A percentile compares a stretch with the other conserved stretches of the same genome.
These are phyloP conservation scores for Tylopilus vinaceipallidus DNA, from an alignment of 768 basidiomycete genomes.

Conservation along the genomic window DNA sequence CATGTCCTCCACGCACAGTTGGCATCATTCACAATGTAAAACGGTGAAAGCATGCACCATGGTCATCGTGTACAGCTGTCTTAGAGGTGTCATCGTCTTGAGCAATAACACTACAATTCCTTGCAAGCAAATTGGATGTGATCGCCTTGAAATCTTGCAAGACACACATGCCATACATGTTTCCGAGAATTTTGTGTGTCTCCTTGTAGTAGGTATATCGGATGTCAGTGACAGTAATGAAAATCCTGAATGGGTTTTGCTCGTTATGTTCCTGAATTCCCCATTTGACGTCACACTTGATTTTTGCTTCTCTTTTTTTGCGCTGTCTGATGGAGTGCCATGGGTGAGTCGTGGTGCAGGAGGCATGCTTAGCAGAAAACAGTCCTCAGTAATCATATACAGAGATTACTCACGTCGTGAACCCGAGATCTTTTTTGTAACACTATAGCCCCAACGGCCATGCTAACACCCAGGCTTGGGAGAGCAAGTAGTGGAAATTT, in stretches of 20 bases:
- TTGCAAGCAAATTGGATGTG: slow-evolving; percentile 93
- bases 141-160: slow-evolving; percentile 98
- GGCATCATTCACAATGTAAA: not conserved
- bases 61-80: slow-evolving; percentile 91
- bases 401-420: slow-evolving; percentile 69
- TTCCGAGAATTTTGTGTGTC: slow-evolving; percentile 93
- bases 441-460: slow-evolving; percentile 95
- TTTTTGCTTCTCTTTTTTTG: slow-evolving; percentile 95
- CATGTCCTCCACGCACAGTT: slow-evolving; percentile 67
- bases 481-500: slow-evolving; percentile 92
- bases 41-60: slow-evolving; percentile 42
- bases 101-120: slow-evolving; percentile 85
- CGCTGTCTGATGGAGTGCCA: slow-evolving; percentile 60
- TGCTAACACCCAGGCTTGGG: slow-evolving; percentile 86
- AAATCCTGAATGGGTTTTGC: slow-evolving; percentile 96
- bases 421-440: slow-evolving; percentile 98
- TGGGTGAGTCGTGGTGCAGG: not conserved
- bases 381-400: not conserved
- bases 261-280: slow-evolving; percentile 93
- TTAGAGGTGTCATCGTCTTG: slow-evolving; percentile 92
- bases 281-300: slow-evolving; percentile 93
- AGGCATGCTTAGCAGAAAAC: not conserved
- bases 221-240: slow-evolving; percentile 98
- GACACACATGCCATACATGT: slow-evolving; percentile 96
- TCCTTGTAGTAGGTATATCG: slow-evolving; percentile 99